Base-by-base conservation (phyloP, 2,329 filamentous ascomycete genomes). In the Calonectria montana region DNA sequence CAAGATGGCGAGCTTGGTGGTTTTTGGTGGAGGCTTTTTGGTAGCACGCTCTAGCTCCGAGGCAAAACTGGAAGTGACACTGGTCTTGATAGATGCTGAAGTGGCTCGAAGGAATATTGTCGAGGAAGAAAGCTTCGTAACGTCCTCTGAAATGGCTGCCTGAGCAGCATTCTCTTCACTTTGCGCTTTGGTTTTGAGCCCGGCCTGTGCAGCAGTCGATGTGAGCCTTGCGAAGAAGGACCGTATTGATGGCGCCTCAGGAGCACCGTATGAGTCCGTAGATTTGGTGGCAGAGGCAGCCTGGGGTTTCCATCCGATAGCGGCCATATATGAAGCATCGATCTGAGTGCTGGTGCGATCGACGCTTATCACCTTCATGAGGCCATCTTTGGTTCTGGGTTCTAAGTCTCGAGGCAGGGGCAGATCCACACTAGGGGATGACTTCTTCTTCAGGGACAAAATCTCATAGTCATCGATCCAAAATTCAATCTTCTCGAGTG, bases 21-120 rank as follows among this genome's bases (percentile, higher is more conserved):
- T 90, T 81, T 95, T 98, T 0, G 97, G 97, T 0, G 97, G 97
- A 3, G 96, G 94, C 80, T 99, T 99, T 84, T 98, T 98, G 1
- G 97, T 99, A 18, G 97, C 97, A 73, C 97, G 91, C 84, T 98
- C 95, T 13, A 99, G 89, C 81, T 99, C 97, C 1, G 92, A 89
- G 3, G 95, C 92, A 78, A 98, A 95, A 45, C 88, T 90, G 35
- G 89, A 85, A 23, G 90, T 87, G 1, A 98, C 92, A 57, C 90
- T 94, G 0, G 96, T 97, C 77, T 91, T 90, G 37, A 98, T 92
- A 55, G 91, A 90, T 35, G 96, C 96, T 10, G 95, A 96, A 57
- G 94, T 98, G 23, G 97, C 94, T 61, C 95, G 91, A 23, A 99
- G 87, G 81, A 98, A 98, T 37, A 98, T 96, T 18, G 93, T 94